These are phyloP conservation scores for Cucurbita pepo DNA, from an alignment of 306 rosid species.

Conservation along the genomic window DNA sequence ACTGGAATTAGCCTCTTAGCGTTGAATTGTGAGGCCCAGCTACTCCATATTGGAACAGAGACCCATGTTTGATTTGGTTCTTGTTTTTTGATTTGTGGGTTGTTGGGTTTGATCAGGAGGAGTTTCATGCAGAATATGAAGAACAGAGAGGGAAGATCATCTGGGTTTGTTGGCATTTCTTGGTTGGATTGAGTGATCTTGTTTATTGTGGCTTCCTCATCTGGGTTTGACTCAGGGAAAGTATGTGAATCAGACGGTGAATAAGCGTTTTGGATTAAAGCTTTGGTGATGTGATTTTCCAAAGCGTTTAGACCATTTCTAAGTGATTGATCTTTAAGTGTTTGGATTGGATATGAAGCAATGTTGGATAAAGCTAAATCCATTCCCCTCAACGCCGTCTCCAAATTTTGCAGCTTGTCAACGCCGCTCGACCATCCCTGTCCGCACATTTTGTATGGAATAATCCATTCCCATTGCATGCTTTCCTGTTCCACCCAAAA, in stretches of 20 bases:
- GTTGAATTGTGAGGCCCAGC: not conserved
- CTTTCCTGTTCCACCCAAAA: conserved; percentile 23
- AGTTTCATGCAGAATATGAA: conserved; percentile 39
- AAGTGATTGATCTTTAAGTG: conserved; percentile 11
- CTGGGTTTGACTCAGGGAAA: conserved; percentile 30
- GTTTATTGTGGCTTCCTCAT: not conserved
- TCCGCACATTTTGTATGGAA: conserved; percentile 13
- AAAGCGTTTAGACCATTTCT: conserved; percentile 20
- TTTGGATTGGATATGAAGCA: conserved; percentile 28
- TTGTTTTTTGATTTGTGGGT: not conserved
- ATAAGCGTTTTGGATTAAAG: conserved; percentile 7
- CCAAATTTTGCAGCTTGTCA: conserved; percentile 22
- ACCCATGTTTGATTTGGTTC: not conserved
- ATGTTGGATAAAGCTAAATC: conserved; percentile 34
- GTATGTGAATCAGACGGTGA: conserved; percentile 18
- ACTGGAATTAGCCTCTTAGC: conserved; percentile 22
- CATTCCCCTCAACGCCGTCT: conserved; percentile 37
- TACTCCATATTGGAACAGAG: not conserved
- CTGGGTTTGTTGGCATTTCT: conserved; percentile 21
- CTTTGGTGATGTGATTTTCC: conserved; percentile 19
- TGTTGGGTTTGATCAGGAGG: conserved; percentile 15
- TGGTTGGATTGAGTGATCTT: conserved; percentile 26
- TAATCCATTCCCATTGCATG: conserved; percentile 41
- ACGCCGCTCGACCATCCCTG: conserved; percentile 2
- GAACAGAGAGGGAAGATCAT: conserved; percentile 36